Percentiles rank a stretch among this genome's conserved stretches.
Conservation (phyloP, 2,329 filamentous ascomycete species). For the Parascedosporium putredinis region DNA sequence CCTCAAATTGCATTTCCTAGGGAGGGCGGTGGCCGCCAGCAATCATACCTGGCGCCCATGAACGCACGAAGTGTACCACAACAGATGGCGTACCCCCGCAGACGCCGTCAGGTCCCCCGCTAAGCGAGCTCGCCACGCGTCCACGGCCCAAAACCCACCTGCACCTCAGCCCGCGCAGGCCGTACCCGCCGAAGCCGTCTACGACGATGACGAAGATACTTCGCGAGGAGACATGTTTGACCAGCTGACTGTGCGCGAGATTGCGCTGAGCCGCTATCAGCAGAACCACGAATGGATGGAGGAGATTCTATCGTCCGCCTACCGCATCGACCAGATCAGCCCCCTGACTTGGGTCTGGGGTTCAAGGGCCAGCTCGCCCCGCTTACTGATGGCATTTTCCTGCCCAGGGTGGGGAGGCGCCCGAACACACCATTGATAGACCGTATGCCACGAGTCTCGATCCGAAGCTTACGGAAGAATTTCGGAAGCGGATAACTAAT, state of each 20-base stretch:
- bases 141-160: slow-evolving; percentile 21
- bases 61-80: slow-evolving; percentile 42
- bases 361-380: slow-evolving; percentile 70
- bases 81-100: slow-evolving; percentile 52
- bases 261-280: slow-evolving; percentile 76
- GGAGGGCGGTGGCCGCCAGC: slow-evolving; percentile 33
- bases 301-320: slow-evolving; percentile 85
- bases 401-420: slow-evolving; percentile 40
- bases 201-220: slow-evolving; percentile 86
- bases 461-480: slow-evolving; percentile 69
- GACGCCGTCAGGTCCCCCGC: slow-evolving; percentile 38
- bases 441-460: slow-evolving; percentile 56
- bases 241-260: slow-evolving; percentile 76
- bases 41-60: slow-evolving; percentile 37
- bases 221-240: slow-evolving; percentile 84
- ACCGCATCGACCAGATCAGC: slow-evolving; percentile 72
- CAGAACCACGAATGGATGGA: slow-evolving; percentile 99
- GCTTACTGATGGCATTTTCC: slow-evolving; percentile 80
- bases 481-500: slow-evolving; percentile 65
- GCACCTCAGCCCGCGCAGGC: slow-evolving; percentile 16
- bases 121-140: slow-evolving; percentile 41
- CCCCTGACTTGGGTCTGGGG: slow-evolving; percentile 78
- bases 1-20: slow-evolving; percentile 66
- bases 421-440: slow-evolving; percentile 37
- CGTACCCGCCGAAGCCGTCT: slow-evolving; percentile 32